Evolutionary conservation across 352 stramenopile species (phyloP), one percentile per base, ranked within the genome.

Genomic region (Phytophthora fragariaefolia): DNA sequence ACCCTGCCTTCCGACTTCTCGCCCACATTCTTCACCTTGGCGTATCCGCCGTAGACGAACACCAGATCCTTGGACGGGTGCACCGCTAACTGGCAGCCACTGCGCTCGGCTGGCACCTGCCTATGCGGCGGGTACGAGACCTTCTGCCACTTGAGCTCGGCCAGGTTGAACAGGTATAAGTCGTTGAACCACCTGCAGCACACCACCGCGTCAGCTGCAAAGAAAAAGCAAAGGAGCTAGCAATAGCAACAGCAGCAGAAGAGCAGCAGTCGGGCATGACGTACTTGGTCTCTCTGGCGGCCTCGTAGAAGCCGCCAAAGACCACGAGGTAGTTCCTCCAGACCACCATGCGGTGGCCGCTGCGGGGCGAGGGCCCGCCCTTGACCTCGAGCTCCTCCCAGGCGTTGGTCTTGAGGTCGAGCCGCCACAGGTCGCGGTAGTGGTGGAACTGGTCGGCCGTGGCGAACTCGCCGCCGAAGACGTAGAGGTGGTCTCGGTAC

Each of bases 241-340:
- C n/a, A n/a, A n/a, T n/a, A n/a, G n/a, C n/a, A n/a, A n/a, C n/a
- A n/a, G n/a, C n/a, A n/a, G n/a, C n/a, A n/a, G n/a, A n/a, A n/a
- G n/a, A n/a, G n/a, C n/a, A n/a, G n/a, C n/a, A n/a, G n/a, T n/a
- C n/a, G n/a, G n/a, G n/a, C n/a, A n/a, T n/a, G 0, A 67, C 72
- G 22, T 61, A 85, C 79, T 93, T 96, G 65, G 87, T 96, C 69
- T 96, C 90, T 32, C 88, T 74, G 2, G 86, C 84, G 1, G 89
- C 96, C 75, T 99, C 97, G 72, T 99, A 99, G 69, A 99, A 99
- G 26, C 97, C 97, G 38, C 97, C 97, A 79, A 99, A 99, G 12
- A 99, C 74, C 23, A 99, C 89, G 51, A 99, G 87, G 64, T 96
- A 99, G 73, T 98, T 97, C 36, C 97, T 80, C 92, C 92, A 98